A percentile compares a stretch with the other conserved stretches of the same genome.
Evolutionary conservation across 225 moss, liverwort and hornwort genomes (phyloP).

Genomic region (Physcomitrellopsis africana): DNA sequence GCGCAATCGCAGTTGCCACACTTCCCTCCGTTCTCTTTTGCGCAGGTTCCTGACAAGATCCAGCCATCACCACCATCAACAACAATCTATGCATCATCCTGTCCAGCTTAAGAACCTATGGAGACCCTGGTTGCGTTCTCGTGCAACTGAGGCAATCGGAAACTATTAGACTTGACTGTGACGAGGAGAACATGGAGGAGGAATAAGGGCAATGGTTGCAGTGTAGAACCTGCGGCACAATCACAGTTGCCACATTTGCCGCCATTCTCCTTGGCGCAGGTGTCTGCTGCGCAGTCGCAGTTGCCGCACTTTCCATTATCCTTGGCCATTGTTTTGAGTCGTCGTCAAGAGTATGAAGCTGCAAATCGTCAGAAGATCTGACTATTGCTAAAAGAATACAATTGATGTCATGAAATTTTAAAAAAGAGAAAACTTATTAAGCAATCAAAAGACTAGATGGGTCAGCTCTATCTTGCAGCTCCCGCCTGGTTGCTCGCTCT

Average conservation of each 20-base stretch:
- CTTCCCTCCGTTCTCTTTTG: constrained; percentile 13
- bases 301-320: neutral
- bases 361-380: neutral
- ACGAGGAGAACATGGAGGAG: neutral
- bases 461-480: too few relatives aligned
- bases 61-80: neutral
- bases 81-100: neutral
- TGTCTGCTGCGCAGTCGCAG: too few relatives aligned
- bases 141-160: too few relatives aligned
- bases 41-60: constrained; percentile 11
- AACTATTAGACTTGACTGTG: neutral
- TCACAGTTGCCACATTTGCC: too few relatives aligned
- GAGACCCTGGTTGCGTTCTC: neutral
- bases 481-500: too few relatives aligned
- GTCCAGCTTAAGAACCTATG: neutral
- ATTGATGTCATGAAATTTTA: too few relatives aligned
- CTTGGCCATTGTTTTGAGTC: neutral
- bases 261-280: too few relatives aligned
- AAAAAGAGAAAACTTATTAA: too few relatives aligned
- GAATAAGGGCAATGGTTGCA: too few relatives aligned
- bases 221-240: too few relatives aligned
- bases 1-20: constrained; percentile 19
- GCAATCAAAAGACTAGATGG: too few relatives aligned
- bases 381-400: too few relatives aligned
- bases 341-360: neutral